Evolutionary conservation across 176 grass and related monocot genomes (phyloP).

Genomic region (Alloteropsis semialata): DNA sequence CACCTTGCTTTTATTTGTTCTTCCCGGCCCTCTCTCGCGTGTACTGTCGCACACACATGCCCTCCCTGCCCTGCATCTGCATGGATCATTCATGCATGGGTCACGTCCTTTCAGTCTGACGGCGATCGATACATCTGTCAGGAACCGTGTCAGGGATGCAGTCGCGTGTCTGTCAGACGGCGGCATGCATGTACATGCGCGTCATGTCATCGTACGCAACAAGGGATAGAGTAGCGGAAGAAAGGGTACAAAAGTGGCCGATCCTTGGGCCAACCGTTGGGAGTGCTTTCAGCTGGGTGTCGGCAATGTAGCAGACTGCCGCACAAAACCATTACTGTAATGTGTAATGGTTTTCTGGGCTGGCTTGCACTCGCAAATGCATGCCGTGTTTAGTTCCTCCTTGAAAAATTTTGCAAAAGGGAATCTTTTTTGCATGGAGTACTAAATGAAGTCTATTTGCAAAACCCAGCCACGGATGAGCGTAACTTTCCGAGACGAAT

Average conservation of each 20-base stretch:
- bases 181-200: conserved; percentile 14
- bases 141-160: background rate
- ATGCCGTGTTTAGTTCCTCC: too few species aligned
- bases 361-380: background rate
- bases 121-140: background rate
- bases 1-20: background rate
- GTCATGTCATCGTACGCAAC: background rate
- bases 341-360: background rate
- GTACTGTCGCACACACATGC: background rate
- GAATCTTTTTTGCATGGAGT: too few species aligned
- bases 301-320: background rate
- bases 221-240: background rate
- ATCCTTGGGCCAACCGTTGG: conserved; percentile 41
- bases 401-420: too few species aligned
- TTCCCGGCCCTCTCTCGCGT: background rate
- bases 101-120: conserved; percentile 30
- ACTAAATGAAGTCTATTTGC: too few species aligned
- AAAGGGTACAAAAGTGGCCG: conserved; percentile 42
- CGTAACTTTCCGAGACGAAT: too few species aligned
- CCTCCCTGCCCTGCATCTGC: background rate
- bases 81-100: background rate
- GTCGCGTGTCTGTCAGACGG: background rate
- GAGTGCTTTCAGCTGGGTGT: conserved; percentile 22
- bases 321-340: background rate
- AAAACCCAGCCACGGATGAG: too few species aligned